Evolutionary conservation across 805 yeast species (phyloP).

Genomic region (Metschnikowia santaceciliae): DNA sequence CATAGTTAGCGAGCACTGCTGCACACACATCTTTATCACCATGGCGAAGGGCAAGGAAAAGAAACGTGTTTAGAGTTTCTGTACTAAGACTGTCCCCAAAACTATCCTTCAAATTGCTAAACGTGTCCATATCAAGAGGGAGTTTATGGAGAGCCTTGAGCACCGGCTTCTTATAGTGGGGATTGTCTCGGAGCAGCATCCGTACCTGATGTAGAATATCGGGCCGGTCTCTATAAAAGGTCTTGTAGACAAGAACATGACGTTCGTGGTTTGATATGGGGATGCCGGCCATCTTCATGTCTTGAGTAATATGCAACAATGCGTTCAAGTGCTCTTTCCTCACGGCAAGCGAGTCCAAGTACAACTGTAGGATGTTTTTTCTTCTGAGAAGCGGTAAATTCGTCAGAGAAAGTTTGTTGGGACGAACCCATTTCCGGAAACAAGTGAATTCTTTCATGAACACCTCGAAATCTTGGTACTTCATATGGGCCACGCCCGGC

Average conservation of each 20-base stretch:
- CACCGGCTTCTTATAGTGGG: neutral
- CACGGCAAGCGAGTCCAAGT: constrained; percentile 17
- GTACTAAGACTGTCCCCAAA: constrained; percentile 11
- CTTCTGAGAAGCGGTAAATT: constrained; percentile 5
- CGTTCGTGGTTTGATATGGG: constrained; percentile 31
- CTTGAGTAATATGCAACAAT: constrained; percentile 25
- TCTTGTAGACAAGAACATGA: constrained; percentile 23
- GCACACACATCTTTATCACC: constrained; percentile 18
- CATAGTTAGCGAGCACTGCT: constrained; percentile 18
- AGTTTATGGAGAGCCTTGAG: constrained; percentile 1
- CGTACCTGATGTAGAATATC: constrained; percentile 19
- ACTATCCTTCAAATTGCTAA: constrained; percentile 16
- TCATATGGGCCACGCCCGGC: constrained; percentile 25
- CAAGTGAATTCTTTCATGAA: constrained; percentile 24
- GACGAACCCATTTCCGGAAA: constrained; percentile 24
- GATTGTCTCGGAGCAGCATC: neutral
- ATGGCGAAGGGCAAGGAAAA: constrained; percentile 30
- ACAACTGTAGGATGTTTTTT: constrained; percentile 7
- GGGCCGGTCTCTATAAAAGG: constrained; percentile 30
- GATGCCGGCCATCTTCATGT: constrained; percentile 22
- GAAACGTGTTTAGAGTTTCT: constrained; percentile 24
- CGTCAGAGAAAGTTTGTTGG: constrained; percentile 19
- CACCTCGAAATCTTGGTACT: constrained; percentile 24
- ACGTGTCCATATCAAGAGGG: constrained; percentile 21
- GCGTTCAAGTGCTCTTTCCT: constrained; percentile 20